A percentile compares a stretch with the other conserved stretches of the same genome.
Evolutionary conservation across 2,329 filamentous ascomycete genomes (phyloP).

Genomic region (Karstenula rhodostoma): DNA sequence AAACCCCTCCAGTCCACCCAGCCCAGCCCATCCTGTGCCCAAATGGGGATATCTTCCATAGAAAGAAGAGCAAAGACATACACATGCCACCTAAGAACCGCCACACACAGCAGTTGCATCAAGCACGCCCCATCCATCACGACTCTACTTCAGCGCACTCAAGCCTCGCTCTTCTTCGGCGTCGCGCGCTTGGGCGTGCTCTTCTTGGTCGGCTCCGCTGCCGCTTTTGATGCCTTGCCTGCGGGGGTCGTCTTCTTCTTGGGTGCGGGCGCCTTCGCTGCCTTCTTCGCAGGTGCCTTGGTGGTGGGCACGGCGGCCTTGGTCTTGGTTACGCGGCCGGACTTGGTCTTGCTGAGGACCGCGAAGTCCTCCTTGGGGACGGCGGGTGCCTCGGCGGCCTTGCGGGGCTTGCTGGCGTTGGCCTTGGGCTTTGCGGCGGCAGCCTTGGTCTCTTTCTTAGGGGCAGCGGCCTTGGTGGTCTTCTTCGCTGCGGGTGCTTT

Average conservation of each 20-base stretch:
- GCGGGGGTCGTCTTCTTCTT: conserved; percentile 52
- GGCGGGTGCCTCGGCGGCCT: conserved; percentile 63
- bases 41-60: neutral
- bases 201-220: conserved; percentile 53
- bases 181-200: conserved; percentile 58
- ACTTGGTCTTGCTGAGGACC: conserved; percentile 82
- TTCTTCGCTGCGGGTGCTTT: conserved; percentile 19
- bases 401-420: conserved; percentile 57
- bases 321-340: conserved; percentile 81
- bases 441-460: conserved; percentile 27
- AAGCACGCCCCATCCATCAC: no score
- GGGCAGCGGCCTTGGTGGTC: conserved; percentile 21
- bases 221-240: conserved; percentile 47
- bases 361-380: conserved; percentile 72
- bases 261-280: conserved; percentile 48
- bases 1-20: neutral
- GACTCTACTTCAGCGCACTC: conserved; percentile 19
- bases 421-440: conserved; percentile 51
- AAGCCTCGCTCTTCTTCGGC: conserved; percentile 48
- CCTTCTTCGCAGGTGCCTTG: conserved; percentile 52
- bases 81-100: no score
- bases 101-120: no score
- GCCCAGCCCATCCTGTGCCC: conserved; percentile 10
- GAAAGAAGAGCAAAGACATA: conserved; percentile 22
- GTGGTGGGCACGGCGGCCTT: conserved; percentile 54